Evolutionary conservation across 2,329 filamentous ascomycete species (phyloP).

Genomic region (Pseudopithomyces chartarum): DNA sequence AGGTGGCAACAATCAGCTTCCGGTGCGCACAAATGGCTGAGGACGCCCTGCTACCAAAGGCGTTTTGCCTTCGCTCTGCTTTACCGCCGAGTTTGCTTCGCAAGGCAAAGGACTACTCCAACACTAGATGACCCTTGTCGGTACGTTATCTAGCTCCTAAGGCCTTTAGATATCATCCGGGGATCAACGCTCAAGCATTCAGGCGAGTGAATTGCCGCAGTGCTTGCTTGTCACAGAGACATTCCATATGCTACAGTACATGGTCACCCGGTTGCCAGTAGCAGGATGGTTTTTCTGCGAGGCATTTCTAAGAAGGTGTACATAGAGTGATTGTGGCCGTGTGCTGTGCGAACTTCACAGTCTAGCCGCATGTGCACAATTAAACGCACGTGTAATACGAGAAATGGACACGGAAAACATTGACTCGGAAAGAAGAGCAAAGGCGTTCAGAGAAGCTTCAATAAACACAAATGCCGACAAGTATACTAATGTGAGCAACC

Average conservation of each 20-base stretch:
- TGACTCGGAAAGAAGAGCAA: neutral
- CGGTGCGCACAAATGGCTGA: neutral
- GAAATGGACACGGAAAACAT: neutral
- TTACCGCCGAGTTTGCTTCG: neutral
- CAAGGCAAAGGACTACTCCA: neutral
- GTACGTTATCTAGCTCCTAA: neutral
- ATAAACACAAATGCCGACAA: neutral
- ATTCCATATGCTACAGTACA: too few relatives aligned
- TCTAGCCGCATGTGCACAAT: neutral
- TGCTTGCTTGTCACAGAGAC: too few relatives aligned
- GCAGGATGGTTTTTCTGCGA: too few relatives aligned
- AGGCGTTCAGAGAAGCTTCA: neutral
- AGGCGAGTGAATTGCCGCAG: too few relatives aligned
- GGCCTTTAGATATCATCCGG: neutral
- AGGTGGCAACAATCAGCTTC: slow-evolving; percentile 4
- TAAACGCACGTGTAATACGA: too few relatives aligned
- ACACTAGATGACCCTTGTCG: neutral
- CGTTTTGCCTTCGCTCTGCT: neutral
- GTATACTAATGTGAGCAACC: neutral
- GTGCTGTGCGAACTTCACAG: neutral
- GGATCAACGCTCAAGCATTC: too few relatives aligned
- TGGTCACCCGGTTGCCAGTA: too few relatives aligned
- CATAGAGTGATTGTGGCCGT: too few relatives aligned
- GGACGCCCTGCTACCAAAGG: slow-evolving; percentile 1
- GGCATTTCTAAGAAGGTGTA: too few relatives aligned